phyloP scores from a whole-genome alignment of 495 filamentous ascomycete species.

The Penicillium macrosclerotiorum region DNA sequence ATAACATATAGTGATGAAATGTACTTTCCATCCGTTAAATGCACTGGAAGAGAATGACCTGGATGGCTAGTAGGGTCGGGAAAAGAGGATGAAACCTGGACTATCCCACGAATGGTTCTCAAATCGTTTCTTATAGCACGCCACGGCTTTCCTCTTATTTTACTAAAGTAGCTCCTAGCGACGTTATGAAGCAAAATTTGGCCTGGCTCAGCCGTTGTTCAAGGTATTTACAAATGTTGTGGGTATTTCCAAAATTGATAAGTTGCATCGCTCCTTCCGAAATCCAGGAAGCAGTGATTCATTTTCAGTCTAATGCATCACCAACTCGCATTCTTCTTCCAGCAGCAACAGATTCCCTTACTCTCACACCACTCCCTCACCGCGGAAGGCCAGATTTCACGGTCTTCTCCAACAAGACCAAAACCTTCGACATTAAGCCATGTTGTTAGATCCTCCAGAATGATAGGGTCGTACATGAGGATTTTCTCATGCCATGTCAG shows the following conservation, averaged over 20 bases:
- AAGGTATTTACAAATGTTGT: neutral
- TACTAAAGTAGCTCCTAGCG: neutral
- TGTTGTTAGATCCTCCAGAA: conserved; percentile 77
- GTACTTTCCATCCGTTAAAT: no score
- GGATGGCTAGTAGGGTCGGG: no score
- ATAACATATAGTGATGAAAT: no score
- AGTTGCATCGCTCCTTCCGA: neutral
- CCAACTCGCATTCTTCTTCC: conserved; percentile 26
- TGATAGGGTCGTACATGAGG: conserved; percentile 87
- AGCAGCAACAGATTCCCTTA: conserved; percentile 71
- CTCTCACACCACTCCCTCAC: conserved; percentile 87
- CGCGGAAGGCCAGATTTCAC: conserved; percentile 55
- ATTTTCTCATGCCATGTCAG: conserved; percentile 87
- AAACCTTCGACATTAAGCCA: conserved; percentile 81
- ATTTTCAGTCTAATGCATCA: conserved; percentile 2
- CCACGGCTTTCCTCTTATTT: conserved; percentile 1
- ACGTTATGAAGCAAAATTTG: neutral
- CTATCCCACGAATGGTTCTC: neutral
- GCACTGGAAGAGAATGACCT: no score
- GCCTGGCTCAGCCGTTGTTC: neutral
- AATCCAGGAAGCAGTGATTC: neutral
- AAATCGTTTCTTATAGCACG: neutral
- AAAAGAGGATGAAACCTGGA: no score
- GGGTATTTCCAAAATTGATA: neutral
- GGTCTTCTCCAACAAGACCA: conserved; percentile 57